These are phyloP conservation scores for Aegilops umbellulata DNA, from an alignment of 176 grass and related monocot genomes.

Conservation along the genomic window DNA sequence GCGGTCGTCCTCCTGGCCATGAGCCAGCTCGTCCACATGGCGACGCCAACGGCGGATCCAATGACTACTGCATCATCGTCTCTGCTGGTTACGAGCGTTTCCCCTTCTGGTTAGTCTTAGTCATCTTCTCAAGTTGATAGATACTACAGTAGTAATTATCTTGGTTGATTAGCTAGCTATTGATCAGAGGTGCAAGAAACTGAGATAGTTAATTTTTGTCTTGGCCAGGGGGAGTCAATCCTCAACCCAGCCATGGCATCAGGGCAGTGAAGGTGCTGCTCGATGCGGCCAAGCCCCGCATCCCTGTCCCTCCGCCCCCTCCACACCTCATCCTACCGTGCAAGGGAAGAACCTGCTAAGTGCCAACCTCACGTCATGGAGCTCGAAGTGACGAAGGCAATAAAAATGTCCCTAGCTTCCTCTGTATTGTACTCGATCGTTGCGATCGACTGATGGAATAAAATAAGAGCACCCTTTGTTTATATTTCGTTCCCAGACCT, in stretches of 20 bases:
- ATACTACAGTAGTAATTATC: background rate
- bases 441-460: background rate
- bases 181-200: background rate
- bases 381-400: background rate
- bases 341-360: background rate
- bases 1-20: background rate
- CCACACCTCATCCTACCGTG: background rate
- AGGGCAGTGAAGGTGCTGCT: background rate
- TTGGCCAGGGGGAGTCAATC: background rate
- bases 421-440: background rate
- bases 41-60: background rate
- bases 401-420: background rate
- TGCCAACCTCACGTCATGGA: background rate
- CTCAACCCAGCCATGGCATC: background rate
- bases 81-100: background rate
- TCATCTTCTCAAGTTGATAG: background rate
- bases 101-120: background rate
- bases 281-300: background rate
- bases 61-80: background rate
- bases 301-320: background rate
- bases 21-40: background rate
- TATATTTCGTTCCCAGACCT: background rate
- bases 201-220: background rate
- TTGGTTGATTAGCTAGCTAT: background rate
- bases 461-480: background rate